These are phyloP conservation scores for Diaporthe citriasiana DNA, from an alignment of 2,329 filamentous ascomycete genomes.

Conservation along the genomic window DNA sequence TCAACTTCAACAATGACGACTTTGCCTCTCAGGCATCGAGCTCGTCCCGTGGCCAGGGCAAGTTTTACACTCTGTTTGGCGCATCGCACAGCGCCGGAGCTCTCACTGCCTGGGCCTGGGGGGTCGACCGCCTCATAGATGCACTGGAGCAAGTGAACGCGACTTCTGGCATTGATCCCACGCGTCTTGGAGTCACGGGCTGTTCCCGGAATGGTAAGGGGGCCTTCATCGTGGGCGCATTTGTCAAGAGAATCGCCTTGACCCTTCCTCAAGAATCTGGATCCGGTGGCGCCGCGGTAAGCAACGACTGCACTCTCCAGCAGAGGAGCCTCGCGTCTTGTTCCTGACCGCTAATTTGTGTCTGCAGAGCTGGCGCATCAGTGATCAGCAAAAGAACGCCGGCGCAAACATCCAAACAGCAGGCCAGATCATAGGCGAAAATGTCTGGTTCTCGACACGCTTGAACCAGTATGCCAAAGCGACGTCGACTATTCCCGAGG, in stretches of 20 bases:
- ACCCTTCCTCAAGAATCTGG: slow-evolving; percentile 75
- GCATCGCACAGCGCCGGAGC: slow-evolving; percentile 68
- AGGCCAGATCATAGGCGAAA: slow-evolving; percentile 68
- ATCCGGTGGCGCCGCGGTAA: slow-evolving; percentile 67
- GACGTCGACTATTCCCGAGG: slow-evolving; percentile 64
- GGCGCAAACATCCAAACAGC: slow-evolving; percentile 74
- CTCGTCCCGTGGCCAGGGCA: slow-evolving; percentile 67
- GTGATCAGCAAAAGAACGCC: slow-evolving; percentile 61
- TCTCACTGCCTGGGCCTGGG: slow-evolving; percentile 75
- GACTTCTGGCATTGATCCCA: slow-evolving; percentile 63
- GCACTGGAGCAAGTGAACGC: slow-evolving; percentile 66
- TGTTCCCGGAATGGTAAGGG: slow-evolving; percentile 77
- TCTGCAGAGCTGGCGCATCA: slow-evolving; percentile 68
- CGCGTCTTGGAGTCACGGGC: slow-evolving; percentile 69
- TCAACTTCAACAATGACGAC: slow-evolving; percentile 71
- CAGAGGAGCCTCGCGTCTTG: too few species aligned
- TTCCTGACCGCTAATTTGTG: not conserved
- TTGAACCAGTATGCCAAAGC: slow-evolving; percentile 66
- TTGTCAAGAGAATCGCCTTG: slow-evolving; percentile 71
- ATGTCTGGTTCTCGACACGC: slow-evolving; percentile 71
- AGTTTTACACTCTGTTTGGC: slow-evolving; percentile 73
- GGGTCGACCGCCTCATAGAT: slow-evolving; percentile 72
- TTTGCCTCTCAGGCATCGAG: slow-evolving; percentile 65
- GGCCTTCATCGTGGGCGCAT: slow-evolving; percentile 71
- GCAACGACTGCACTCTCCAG: not conserved